These are phyloP conservation scores for Secale cereale DNA, from an alignment of 176 grass and related monocot genomes.

Conservation along the genomic window DNA sequence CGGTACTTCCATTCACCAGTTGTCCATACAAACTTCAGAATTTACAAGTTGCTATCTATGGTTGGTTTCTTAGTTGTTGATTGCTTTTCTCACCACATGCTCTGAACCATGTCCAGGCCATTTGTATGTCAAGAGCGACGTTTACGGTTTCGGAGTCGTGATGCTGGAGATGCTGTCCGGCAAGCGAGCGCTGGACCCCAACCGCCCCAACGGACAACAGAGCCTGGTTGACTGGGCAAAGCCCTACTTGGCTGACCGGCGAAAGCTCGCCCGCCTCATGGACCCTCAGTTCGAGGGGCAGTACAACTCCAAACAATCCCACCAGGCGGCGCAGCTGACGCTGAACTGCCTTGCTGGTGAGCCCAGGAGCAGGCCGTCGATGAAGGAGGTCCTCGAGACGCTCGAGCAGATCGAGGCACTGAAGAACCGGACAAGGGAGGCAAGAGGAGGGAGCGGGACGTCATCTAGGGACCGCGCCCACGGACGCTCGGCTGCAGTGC, in stretches of 20 bases:
- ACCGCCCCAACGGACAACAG: slow-evolving; percentile 54
- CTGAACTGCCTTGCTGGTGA: slow-evolving; percentile 67
- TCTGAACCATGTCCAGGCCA: slow-evolving; percentile 53
- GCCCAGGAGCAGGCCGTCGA: slow-evolving; percentile 65
- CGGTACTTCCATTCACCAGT: not conserved
- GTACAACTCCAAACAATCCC: slow-evolving; percentile 70
- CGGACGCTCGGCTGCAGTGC: not conserved
- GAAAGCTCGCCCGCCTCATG: slow-evolving; percentile 64
- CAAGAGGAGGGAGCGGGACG: slow-evolving; percentile 11
- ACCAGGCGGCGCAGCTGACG: slow-evolving; percentile 65
- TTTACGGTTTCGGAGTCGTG: slow-evolving; percentile 84
- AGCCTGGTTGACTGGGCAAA: slow-evolving; percentile 84
- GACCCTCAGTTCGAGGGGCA: slow-evolving; percentile 69
- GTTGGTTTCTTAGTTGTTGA: not conserved
- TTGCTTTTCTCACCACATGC: slow-evolving; percentile 12
- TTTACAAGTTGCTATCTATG: no score
- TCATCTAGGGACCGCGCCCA: slow-evolving; percentile 21
- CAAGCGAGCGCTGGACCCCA: slow-evolving; percentile 69
- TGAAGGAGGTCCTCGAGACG: slow-evolving; percentile 80
- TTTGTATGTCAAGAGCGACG: slow-evolving; percentile 92
- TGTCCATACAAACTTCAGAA: not conserved
- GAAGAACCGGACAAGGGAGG: slow-evolving; percentile 43
- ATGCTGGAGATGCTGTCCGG: slow-evolving; percentile 84
- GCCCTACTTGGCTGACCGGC: slow-evolving; percentile 62
- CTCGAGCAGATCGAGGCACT: slow-evolving; percentile 49